Percentiles rank a stretch among this genome's conserved stretches.
Evolutionary conservation across 495 filamentous ascomycete genomes (phyloP).

Genomic region (Penicillium egyptiacum): DNA sequence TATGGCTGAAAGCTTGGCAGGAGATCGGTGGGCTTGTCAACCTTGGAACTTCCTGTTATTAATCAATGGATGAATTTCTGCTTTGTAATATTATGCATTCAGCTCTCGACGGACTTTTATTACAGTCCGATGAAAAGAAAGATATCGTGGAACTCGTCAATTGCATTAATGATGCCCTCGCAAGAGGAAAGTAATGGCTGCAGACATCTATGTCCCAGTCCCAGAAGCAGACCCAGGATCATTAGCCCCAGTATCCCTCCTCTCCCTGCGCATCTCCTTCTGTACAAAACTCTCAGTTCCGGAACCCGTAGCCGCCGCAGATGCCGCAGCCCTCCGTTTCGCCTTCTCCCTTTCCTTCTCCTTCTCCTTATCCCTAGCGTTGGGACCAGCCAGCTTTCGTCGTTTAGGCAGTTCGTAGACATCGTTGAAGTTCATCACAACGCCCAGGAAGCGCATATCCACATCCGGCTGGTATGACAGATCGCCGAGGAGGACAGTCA

Average conservation of each 20-base stretch:
- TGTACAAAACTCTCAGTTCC: slow-evolving; percentile 15
- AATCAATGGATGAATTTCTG: too few species aligned
- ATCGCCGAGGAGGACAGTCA: slow-evolving; percentile 85
- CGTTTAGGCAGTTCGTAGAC: slow-evolving; percentile 76
- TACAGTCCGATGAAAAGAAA: not conserved
- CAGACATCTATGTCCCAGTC: slow-evolving; percentile 7
- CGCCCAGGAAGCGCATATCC: slow-evolving; percentile 92
- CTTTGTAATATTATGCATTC: not conserved
- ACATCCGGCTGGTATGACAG: slow-evolving; percentile 89
- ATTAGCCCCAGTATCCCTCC: slow-evolving; percentile 16
- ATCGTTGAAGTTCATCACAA: slow-evolving; percentile 99
- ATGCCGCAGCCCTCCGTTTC: slow-evolving; percentile 29
- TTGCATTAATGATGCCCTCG: slow-evolving; percentile 5
- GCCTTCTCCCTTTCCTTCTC: slow-evolving; percentile 30
- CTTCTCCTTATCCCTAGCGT: slow-evolving; percentile 39
- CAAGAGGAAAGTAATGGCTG: not conserved
- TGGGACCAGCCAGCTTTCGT: slow-evolving; percentile 40
- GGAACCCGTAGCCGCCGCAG: slow-evolving; percentile 18
- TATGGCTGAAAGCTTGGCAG: too few species aligned
- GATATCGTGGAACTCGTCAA: slow-evolving; percentile 13
- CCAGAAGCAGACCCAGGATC: slow-evolving; percentile 5
- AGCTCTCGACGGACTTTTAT: not conserved
- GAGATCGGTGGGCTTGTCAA: too few species aligned
- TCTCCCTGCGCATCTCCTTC: slow-evolving; percentile 27
- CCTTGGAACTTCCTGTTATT: too few species aligned